Percentiles rank a stretch among this genome's conserved stretches.
phyloP scores from a whole-genome alignment of 495 filamentous ascomycete species.

The Penicillium cosmopolitanum region DNA sequence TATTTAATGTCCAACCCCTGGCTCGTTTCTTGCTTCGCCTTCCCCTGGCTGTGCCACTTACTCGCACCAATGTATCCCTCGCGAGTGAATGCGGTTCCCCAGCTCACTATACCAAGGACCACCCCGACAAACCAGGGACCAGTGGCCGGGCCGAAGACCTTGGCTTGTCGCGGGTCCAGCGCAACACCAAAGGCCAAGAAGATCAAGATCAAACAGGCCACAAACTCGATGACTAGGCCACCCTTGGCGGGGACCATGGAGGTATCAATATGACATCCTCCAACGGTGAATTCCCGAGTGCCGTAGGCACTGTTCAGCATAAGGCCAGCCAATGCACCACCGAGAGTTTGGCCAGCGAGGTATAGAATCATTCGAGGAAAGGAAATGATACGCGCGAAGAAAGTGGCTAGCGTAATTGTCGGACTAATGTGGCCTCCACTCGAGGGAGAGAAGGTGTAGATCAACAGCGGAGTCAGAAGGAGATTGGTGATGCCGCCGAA shows the following conservation, averaged over 20 bases:
- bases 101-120: conserved; percentile 48
- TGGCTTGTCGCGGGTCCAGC: conserved; percentile 57
- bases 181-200: conserved; percentile 55
- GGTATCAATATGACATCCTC: conserved; percentile 40
- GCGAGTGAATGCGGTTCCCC: conserved; percentile 46
- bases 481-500: conserved; percentile 49
- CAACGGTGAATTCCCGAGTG: conserved; percentile 33
- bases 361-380: conserved; percentile 51
- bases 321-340: conserved; percentile 50
- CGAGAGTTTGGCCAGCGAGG: conserved; percentile 45
- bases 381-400: conserved; percentile 53
- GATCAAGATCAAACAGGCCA: conserved; percentile 45
- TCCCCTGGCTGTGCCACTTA: conserved; percentile 17
- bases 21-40: neutral
- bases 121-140: conserved; percentile 58
- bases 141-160: conserved; percentile 53
- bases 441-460: conserved; percentile 52
- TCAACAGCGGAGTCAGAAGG: conserved; percentile 51
- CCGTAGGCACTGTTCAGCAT: conserved; percentile 35
- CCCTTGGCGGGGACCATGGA: conserved; percentile 30
- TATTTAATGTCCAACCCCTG: conserved; percentile 6
- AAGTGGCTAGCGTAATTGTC: conserved; percentile 54
- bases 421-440: conserved; percentile 59
- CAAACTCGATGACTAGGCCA: conserved; percentile 49
- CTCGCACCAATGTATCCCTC: conserved; percentile 49